These are phyloP conservation scores for Amanita thiersii DNA, from an alignment of 768 basidiomycete genomes.

Conservation along the genomic window DNA sequence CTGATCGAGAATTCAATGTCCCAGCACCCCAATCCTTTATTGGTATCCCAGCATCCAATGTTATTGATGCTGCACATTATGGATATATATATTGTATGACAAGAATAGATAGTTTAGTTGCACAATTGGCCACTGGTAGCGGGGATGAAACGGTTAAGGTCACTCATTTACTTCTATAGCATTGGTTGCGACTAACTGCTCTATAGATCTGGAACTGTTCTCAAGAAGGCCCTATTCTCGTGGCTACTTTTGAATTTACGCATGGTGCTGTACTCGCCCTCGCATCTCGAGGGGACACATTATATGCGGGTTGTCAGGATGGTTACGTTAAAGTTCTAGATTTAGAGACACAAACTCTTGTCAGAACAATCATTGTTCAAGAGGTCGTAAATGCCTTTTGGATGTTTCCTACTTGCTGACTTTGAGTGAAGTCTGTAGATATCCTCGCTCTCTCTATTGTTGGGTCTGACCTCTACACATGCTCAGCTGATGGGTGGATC, in stretches of 20 bases:
- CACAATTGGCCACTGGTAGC: slow-evolving; percentile 72
- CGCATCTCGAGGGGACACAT: slow-evolving; percentile 62
- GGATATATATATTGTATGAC: slow-evolving; percentile 89
- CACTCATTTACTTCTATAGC: slow-evolving; percentile 2
- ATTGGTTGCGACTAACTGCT: not conserved
- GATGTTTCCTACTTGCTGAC: slow-evolving; percentile 5
- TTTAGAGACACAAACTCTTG: slow-evolving; percentile 79
- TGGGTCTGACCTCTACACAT: slow-evolving; percentile 55
- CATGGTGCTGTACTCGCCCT: slow-evolving; percentile 83
- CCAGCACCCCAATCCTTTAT: slow-evolving; percentile 32
- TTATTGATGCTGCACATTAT: slow-evolving; percentile 85
- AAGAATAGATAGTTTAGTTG: slow-evolving; percentile 20
- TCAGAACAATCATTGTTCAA: slow-evolving; percentile 81
- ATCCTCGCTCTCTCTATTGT: slow-evolving; percentile 75
- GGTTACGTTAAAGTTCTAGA: slow-evolving; percentile 90
- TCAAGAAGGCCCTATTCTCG: slow-evolving; percentile 31
- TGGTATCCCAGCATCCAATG: slow-evolving; percentile 57
- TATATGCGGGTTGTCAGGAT: slow-evolving; percentile 92
- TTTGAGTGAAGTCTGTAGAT: slow-evolving; percentile 51
- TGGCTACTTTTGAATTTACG: slow-evolving; percentile 62
- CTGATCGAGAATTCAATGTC: slow-evolving; percentile 19
- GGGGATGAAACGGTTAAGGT: slow-evolving; percentile 92
- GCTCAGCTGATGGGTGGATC: slow-evolving; percentile 60
- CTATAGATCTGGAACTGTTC: slow-evolving; percentile 62
- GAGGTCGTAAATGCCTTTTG: slow-evolving; percentile 38